These are phyloP conservation scores for Termitomyces sp. DNA, from an alignment of 1,284 basidiomycete genomes.

Conservation along the genomic window DNA sequence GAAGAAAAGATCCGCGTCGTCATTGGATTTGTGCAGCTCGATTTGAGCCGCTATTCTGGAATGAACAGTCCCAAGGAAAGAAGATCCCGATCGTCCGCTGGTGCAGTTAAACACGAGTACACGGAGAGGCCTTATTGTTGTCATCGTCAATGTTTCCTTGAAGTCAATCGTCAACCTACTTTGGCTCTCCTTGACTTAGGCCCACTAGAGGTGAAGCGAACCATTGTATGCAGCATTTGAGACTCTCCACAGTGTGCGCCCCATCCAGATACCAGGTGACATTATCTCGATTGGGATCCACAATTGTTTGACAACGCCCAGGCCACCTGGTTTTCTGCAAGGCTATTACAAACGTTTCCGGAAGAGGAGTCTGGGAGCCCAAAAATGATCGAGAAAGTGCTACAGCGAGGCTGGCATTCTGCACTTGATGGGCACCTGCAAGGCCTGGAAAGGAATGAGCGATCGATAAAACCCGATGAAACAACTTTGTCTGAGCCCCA, in stretches of 20 bases:
- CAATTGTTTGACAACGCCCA: constrained; percentile 89
- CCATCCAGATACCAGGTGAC: constrained; percentile 92
- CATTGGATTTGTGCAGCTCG: constrained; percentile 30
- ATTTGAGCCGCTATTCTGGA: constrained; percentile 44
- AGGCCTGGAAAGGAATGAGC: constrained; percentile 51
- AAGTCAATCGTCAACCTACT: constrained; percentile 14
- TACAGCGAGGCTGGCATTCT: constrained; percentile 89
- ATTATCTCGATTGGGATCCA: constrained; percentile 43
- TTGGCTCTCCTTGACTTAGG: constrained; percentile 24
- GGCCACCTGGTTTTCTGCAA: constrained; percentile 84
- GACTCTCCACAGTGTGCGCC: constrained; percentile 91
- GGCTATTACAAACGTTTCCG: constrained; percentile 54
- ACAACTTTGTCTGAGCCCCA: constrained; percentile 21
- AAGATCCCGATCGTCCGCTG: constrained; percentile 75
- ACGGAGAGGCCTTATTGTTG: constrained; percentile 27
- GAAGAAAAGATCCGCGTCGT: constrained; percentile 54
- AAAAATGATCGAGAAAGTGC: constrained; percentile 74
- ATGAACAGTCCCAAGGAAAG: constrained; percentile 66
- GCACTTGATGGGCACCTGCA: constrained; percentile 83
- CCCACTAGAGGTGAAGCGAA: constrained; percentile 57
- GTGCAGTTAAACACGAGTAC: constrained; percentile 96
- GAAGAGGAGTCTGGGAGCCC: constrained; percentile 37
- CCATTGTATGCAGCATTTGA: constrained; percentile 87
- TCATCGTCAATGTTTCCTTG: not conserved
- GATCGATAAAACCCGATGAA: not conserved